Evolutionary conservation across 768 basidiomycete species (phyloP).

Genomic region (Suillus weaverae): DNA sequence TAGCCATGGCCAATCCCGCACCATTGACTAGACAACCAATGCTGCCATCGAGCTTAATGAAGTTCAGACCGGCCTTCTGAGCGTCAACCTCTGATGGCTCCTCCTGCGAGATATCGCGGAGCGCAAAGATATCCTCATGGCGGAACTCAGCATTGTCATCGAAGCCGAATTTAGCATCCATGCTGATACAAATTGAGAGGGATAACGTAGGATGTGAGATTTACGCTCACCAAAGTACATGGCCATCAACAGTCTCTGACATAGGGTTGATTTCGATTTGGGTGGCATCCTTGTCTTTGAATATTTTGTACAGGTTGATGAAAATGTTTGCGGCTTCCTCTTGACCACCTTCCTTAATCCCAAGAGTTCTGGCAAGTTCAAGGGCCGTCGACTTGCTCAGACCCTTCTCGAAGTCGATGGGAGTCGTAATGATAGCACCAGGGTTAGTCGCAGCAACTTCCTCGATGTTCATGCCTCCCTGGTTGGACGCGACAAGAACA

Average conservation of each 20-base stretch:
- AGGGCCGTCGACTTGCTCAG: constrained; percentile 72
- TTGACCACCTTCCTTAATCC: constrained; percentile 77
- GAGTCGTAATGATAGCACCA: constrained; percentile 90
- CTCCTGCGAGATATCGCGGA: constrained; percentile 93
- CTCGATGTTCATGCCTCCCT: constrained; percentile 99
- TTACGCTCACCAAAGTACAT: constrained; percentile 83
- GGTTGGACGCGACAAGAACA: constrained; percentile 89
- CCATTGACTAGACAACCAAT: constrained; percentile 98
- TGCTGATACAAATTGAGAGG: constrained; percentile 48
- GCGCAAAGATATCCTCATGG: constrained; percentile 82
- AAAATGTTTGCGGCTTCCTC: constrained; percentile 92
- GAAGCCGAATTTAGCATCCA: constrained; percentile 99
- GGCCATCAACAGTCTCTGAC: constrained; percentile 88
- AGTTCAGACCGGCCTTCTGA: constrained; percentile 93
- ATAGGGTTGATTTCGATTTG: constrained; percentile 99
- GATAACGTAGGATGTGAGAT: background rate
- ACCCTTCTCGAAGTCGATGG: constrained; percentile 83
- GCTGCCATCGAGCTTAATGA: constrained; percentile 97
- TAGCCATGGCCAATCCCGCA: constrained; percentile 98
- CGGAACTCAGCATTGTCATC: constrained; percentile 99
- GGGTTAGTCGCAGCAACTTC: constrained; percentile 98
- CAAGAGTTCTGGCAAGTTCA: constrained; percentile 83
- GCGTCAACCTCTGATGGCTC: constrained; percentile 98
- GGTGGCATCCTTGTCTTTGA: constrained; percentile 98
- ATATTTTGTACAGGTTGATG: constrained; percentile 91